These are phyloP conservation scores for Albugo candida DNA, from an alignment of 352 stramenopile genomes.

Conservation along the genomic window DNA sequence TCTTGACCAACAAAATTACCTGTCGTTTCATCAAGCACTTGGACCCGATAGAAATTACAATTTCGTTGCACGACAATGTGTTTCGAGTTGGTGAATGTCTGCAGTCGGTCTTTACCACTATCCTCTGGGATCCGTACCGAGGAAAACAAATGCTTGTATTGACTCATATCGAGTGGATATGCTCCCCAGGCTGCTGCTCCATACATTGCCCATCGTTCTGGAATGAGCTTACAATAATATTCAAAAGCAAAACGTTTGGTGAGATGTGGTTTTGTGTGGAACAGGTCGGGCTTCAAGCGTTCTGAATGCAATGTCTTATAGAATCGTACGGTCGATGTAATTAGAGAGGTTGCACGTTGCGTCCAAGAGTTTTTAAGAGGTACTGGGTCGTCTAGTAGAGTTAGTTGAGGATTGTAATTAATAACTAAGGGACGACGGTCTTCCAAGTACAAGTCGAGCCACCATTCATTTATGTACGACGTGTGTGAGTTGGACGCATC, in stretches of 20 bases:
- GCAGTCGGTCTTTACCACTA: slow-evolving; percentile 31
- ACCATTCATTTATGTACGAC: slow-evolving; percentile 86
- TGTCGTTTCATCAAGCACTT: slow-evolving; percentile 66
- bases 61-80: slow-evolving; percentile 78
- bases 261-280: slow-evolving; percentile 72
- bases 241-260: slow-evolving; percentile 65
- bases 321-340: slow-evolving; percentile 68
- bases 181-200: slow-evolving; percentile 61
- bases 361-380: slow-evolving; percentile 70
- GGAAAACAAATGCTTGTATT: slow-evolving; percentile 81
- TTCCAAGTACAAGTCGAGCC: slow-evolving; percentile 83
- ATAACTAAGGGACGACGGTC: slow-evolving; percentile 72
- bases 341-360: slow-evolving; percentile 68
- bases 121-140: slow-evolving; percentile 69
- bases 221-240: slow-evolving; percentile 66
- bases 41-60: slow-evolving; percentile 71
- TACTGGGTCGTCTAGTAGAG: slow-evolving; percentile 67
- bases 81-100: slow-evolving; percentile 23
- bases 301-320: slow-evolving; percentile 60
- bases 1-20: no score
- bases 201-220: slow-evolving; percentile 74
- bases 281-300: slow-evolving; percentile 74
- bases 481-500: slow-evolving; percentile 71
- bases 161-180: slow-evolving; percentile 83
- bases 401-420: slow-evolving; percentile 85